Base-by-base conservation (phyloP, 148 eudicot genomes). In the Beta vulgaris region DNA sequence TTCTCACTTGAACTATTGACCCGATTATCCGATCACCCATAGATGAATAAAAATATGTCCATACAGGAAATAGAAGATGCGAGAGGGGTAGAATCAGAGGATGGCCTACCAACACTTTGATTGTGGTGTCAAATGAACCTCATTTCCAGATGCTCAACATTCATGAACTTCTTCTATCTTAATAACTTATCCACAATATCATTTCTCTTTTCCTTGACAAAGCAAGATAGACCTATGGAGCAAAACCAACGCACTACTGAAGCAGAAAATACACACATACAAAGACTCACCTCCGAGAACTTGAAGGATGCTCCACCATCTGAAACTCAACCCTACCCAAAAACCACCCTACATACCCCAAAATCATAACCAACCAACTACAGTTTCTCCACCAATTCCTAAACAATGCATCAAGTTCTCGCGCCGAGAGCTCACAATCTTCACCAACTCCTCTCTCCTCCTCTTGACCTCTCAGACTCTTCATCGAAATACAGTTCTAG, bases 351-450 rank as follows among this genome's bases (percentile, higher is more conserved):
- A 28, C 19, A 71, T 74, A 39, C 64, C 48, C 0, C 82, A 73
- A 49, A 77, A 51, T 63, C 78, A 77, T 29, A 64, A 64, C 53
- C 28, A 61, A 35, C 58, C 82, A 72, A 58, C 77, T 31, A 71
- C 37, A 31, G 55, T 66, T 54, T 66, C 78, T 65, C 76, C 80
- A 18, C 67, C 58, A 16, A 37, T 36, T 37, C 68, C 76, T 62
- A 87, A 77, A 72, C 87, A 87, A 64, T 71, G 67, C 73, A 67
- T 44, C 78, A 84, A 72, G 65, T 65, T 87, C 35, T 82, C 93
- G 4, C 88, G 93, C 13, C 79, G 96, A 68, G 86, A 89, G 32
- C 86, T 91, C 43, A 61, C 91, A 3, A 77, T 87, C 63, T 84
- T 76, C 76, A 79, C 84, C 69, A 84, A 76, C 26, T 85, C 96